Percentiles rank a stretch among this genome's conserved stretches.
phyloP scores from a whole-genome alignment of 345 rosid genomes.

The Microthlaspi erraticum region DNA sequence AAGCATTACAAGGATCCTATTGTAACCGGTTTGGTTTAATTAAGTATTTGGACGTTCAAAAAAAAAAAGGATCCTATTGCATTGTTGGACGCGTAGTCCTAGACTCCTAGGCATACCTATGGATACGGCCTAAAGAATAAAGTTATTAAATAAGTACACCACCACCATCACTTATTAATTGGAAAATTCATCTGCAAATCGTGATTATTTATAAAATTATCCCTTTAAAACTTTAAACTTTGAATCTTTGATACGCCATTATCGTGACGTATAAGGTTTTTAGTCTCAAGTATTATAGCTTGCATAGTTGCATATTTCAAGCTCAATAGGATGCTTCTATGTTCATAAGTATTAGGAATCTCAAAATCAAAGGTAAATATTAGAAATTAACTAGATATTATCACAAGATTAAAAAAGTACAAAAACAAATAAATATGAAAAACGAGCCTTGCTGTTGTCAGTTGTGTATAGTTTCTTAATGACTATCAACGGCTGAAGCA shows the following conservation, averaged over 20 bases:
- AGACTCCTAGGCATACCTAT: slow-evolving; percentile 9
- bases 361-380: background rate
- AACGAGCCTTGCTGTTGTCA: background rate
- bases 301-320: background rate
- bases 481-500: slow-evolving; percentile 14
- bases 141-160: background rate
- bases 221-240: background rate
- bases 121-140: slow-evolving; percentile 7
- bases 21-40: too few relatives aligned
- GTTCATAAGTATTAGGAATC: too few relatives aligned
- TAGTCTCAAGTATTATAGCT: background rate
- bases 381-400: background rate
- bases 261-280: background rate
- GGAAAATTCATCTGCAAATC: background rate
- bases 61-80: background rate
- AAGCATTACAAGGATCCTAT: background rate
- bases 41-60: too few relatives aligned
- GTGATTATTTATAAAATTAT: background rate
- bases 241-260: slow-evolving; percentile 21
- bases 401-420: background rate
- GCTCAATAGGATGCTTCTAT: slow-evolving; percentile 12
- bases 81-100: background rate
- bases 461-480: background rate
- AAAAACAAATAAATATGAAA: too few relatives aligned
- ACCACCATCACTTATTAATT: slow-evolving; percentile 4